Evolutionary conservation across 1,139 yeast genomes (phyloP).

Genomic region (Magnusiomyces ingens): DNA sequence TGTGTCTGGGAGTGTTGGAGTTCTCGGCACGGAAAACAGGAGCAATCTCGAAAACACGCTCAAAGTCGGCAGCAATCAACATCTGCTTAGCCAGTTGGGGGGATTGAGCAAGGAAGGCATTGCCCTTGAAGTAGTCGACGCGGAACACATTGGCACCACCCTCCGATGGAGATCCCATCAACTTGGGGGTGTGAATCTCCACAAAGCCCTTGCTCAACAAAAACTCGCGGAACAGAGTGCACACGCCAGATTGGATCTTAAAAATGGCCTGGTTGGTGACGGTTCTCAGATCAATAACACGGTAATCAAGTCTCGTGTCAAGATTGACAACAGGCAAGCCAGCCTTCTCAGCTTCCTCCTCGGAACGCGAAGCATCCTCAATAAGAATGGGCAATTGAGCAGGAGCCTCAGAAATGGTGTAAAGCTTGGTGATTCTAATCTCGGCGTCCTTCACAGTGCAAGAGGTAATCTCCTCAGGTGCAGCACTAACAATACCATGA

Average conservation of each 20-base stretch:
- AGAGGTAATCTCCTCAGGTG: conserved; percentile 80
- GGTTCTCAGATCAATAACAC: conserved; percentile 95
- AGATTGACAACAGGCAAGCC: conserved; percentile 91
- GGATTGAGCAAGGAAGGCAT: conserved; percentile 93
- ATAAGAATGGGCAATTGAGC: conserved; percentile 86
- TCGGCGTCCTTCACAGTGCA: conserved; percentile 91
- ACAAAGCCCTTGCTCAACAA: conserved; percentile 60
- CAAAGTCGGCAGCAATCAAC: conserved; percentile 96
- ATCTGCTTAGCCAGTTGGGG: conserved; percentile 98
- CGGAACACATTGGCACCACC: conserved; percentile 97
- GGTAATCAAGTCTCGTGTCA: conserved; percentile 90
- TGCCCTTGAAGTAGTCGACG: conserved; percentile 83
- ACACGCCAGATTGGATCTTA: conserved; percentile 86
- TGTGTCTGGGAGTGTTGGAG: conserved; percentile 97
- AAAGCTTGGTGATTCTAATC: conserved; percentile 66
- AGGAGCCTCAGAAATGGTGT: conserved; percentile 80
- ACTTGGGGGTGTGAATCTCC: conserved; percentile 93
- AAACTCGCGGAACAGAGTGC: conserved; percentile 84
- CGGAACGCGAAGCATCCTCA: conserved; percentile 95
- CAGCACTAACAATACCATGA: conserved; percentile 75
- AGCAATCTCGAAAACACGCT: conserved; percentile 89
- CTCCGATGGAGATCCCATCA: conserved; percentile 92
- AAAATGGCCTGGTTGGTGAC: conserved; percentile 96
- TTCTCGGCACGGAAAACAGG: conserved; percentile 99
- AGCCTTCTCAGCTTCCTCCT: conserved; percentile 86